Conservation (phyloP, 2,329 filamentous ascomycete species). For the Coniella vitis region DNA sequence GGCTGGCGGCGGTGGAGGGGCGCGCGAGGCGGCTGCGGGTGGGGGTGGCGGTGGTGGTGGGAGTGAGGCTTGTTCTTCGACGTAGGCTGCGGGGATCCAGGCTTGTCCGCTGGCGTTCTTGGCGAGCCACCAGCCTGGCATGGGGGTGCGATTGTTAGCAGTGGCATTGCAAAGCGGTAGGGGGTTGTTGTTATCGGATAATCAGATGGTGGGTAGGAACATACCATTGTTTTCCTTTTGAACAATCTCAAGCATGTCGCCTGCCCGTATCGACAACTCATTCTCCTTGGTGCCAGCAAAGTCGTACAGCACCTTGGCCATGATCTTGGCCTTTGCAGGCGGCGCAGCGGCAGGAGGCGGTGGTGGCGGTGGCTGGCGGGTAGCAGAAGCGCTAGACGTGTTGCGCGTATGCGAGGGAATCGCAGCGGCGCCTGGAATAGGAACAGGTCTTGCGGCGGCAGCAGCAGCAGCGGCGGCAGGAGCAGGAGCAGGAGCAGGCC, state of each 20-base stretch:
- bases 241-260: constrained; percentile 81
- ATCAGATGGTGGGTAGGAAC: no score
- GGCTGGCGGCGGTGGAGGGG: constrained; percentile 57
- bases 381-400: constrained; percentile 43
- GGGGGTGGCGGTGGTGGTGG: constrained; percentile 41
- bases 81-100: constrained; percentile 91
- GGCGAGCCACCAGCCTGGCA: constrained; percentile 88
- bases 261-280: constrained; percentile 73
- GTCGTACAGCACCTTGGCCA: constrained; percentile 87
- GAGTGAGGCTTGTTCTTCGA: constrained; percentile 66
- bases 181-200: background rate
- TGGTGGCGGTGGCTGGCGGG: constrained; percentile 55
- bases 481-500: constrained; percentile 24
- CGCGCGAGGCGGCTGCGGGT: constrained; percentile 50
- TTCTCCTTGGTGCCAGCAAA: constrained; percentile 80
- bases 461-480: constrained; percentile 21
- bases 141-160: constrained; percentile 21
- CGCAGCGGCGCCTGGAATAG: constrained; percentile 21
- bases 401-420: constrained; percentile 49
- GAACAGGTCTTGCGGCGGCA: constrained; percentile 19
- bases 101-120: constrained; percentile 69
- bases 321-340: constrained; percentile 61
- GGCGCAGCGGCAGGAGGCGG: constrained; percentile 62
- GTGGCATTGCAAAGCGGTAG: background rate
- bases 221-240: constrained; percentile 92